phyloP scores from a whole-genome alignment of 2,329 filamentous ascomycete species.

The Diaporthe sp. region DNA sequence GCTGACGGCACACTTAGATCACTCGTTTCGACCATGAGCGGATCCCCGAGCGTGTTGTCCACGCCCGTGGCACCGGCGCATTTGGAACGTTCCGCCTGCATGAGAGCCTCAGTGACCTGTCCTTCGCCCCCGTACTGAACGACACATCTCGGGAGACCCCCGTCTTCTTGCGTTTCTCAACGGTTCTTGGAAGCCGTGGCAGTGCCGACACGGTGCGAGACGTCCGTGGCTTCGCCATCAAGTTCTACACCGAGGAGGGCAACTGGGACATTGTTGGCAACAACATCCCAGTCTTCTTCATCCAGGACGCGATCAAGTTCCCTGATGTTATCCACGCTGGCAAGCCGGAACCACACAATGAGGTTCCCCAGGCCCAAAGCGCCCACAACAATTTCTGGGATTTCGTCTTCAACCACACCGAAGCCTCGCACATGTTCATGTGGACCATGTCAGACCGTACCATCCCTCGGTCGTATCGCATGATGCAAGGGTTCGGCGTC shows the following conservation, averaged over 20 bases:
- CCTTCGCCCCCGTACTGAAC: constrained; percentile 73
- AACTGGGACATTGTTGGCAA: constrained; percentile 84
- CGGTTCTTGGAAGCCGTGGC: constrained; percentile 80
- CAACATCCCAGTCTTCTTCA: constrained; percentile 82
- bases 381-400: constrained; percentile 86
- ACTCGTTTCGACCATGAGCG: constrained; percentile 78
- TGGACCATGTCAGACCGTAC: constrained; percentile 83
- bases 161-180: constrained; percentile 82
- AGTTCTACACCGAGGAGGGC: constrained; percentile 83
- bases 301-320: constrained; percentile 82
- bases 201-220: constrained; percentile 88
- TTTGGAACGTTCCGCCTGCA: constrained; percentile 73
- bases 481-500: constrained; percentile 90
- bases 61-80: constrained; percentile 50
- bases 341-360: constrained; percentile 79
- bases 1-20: constrained; percentile 60
- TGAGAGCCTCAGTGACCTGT: constrained; percentile 74
- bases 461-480: constrained; percentile 81
- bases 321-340: constrained; percentile 74
- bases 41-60: constrained; percentile 52
- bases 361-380: constrained; percentile 78
- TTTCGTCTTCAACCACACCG: constrained; percentile 75
- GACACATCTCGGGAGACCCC: constrained; percentile 74
- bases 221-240: constrained; percentile 83
- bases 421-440: constrained; percentile 84